These are phyloP conservation scores for Elasticomyces elasticus DNA, from an alignment of 495 filamentous ascomycete species.

Conservation along the genomic window DNA sequence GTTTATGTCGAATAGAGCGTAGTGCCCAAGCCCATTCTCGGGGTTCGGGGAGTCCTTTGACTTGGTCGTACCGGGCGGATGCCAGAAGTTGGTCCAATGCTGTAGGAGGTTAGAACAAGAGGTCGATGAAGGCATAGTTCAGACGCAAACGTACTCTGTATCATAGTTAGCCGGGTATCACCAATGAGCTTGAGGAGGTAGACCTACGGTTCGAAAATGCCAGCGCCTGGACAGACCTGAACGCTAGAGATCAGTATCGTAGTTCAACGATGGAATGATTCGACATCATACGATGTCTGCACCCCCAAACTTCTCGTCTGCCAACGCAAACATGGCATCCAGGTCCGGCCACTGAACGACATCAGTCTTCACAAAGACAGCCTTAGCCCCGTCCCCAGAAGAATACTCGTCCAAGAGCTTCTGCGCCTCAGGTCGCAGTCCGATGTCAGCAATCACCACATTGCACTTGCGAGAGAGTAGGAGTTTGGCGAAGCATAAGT, in stretches of 20 bases:
- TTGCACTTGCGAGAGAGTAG: constrained; percentile 52
- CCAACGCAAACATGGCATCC: constrained; percentile 46
- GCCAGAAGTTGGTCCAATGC: constrained; percentile 58
- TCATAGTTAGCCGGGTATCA: too few relatives aligned
- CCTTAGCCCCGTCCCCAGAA: constrained; percentile 30
- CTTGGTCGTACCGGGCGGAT: constrained; percentile 46
- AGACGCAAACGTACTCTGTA: too few relatives aligned
- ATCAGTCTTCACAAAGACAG: constrained; percentile 54
- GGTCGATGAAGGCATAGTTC: too few relatives aligned
- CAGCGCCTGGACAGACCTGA: constrained; percentile 50
- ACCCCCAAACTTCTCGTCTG: constrained; percentile 45
- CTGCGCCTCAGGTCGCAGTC: constrained; percentile 53
- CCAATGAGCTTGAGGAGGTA: too few relatives aligned
- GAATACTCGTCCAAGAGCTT: constrained; percentile 44
- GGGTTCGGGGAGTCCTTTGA: constrained; percentile 34
- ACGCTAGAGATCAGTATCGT: neutral
- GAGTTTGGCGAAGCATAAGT: constrained; percentile 49
- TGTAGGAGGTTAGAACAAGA: too few relatives aligned
- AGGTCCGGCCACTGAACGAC: constrained; percentile 53
- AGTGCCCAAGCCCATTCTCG: constrained; percentile 35
- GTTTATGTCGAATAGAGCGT: constrained; percentile 55
- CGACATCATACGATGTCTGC: constrained; percentile 45
- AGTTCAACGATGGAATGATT: neutral
- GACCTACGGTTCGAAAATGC: constrained; percentile 52
- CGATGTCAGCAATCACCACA: constrained; percentile 57